These are phyloP conservation scores for Gossypium armourianum DNA, from an alignment of 441 rosid genomes.

Conservation along the genomic window DNA sequence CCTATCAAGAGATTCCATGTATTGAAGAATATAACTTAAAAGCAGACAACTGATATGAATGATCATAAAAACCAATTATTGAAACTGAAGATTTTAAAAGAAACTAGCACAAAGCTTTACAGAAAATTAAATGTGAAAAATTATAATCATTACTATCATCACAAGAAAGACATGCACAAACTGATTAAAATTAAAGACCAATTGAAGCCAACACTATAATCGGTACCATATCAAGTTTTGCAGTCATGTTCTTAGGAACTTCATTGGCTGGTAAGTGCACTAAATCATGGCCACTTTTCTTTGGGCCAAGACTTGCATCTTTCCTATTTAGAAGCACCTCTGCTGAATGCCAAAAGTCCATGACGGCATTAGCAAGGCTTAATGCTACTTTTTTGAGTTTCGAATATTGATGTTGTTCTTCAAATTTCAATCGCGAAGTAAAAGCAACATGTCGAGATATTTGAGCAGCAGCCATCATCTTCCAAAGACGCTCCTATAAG, in stretches of 20 bases:
- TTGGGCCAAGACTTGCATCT: slow-evolving; percentile 22
- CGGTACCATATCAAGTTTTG: slow-evolving; percentile 38
- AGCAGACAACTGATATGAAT: background rate
- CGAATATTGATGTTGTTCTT: slow-evolving; percentile 37
- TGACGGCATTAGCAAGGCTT: slow-evolving; percentile 61
- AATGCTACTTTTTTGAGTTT: slow-evolving; percentile 56
- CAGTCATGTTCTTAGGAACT: slow-evolving; percentile 32
- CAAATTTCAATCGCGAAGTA: slow-evolving; percentile 47
- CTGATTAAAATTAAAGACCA: slow-evolving; percentile 9
- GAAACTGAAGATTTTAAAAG: background rate
- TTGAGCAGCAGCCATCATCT: slow-evolving; percentile 88
- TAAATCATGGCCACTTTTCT: slow-evolving; percentile 27
- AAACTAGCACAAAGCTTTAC: background rate
- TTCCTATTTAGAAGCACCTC: slow-evolving; percentile 33
- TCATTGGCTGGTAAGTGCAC: slow-evolving; percentile 27
- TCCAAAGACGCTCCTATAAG: slow-evolving; percentile 93
- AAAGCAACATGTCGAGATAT: slow-evolving; percentile 54
- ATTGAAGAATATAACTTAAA: background rate
- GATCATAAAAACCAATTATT: background rate
- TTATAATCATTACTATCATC: background rate
- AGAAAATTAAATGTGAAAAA: background rate
- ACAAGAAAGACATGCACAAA: slow-evolving; percentile 6
- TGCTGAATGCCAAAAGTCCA: slow-evolving; percentile 78
- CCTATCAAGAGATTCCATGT: background rate
- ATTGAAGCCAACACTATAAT: slow-evolving; percentile 10